phyloP scores from a whole-genome alignment of 495 filamentous ascomycete species.

The Aspergillus coremiiformis region DNA sequence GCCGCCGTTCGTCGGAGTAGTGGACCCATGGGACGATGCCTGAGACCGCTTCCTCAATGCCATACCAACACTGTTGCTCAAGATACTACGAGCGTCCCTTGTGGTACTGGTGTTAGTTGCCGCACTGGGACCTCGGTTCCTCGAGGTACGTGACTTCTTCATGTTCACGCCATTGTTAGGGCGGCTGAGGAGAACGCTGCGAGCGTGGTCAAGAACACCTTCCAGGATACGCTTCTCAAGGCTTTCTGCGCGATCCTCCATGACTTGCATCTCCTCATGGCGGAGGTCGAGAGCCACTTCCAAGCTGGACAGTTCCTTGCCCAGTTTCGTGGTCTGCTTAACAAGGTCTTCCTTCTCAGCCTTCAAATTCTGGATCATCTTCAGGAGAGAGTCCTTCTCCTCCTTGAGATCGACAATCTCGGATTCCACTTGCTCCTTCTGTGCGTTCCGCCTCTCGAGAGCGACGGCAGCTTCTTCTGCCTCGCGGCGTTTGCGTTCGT shows the following conservation, averaged over 20 bases:
- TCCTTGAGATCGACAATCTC: constrained; percentile 57
- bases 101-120: constrained; percentile 34
- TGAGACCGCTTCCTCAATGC: constrained; percentile 44
- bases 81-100: constrained; percentile 33
- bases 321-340: constrained; percentile 65
- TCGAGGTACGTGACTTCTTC: constrained; percentile 59
- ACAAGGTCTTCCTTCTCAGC: constrained; percentile 64
- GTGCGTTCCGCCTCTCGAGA: constrained; percentile 67
- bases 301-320: constrained; percentile 75
- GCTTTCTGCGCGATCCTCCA: constrained; percentile 79
- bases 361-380: constrained; percentile 50
- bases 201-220: constrained; percentile 90
- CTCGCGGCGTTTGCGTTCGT: constrained; percentile 69
- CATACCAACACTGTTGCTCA: constrained; percentile 46
- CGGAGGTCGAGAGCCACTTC: constrained; percentile 84
- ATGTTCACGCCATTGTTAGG: constrained; percentile 54
- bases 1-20: constrained; percentile 42
- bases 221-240: constrained; percentile 90
- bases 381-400: constrained; percentile 56
- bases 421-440: constrained; percentile 71
- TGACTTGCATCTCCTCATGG: constrained; percentile 79
- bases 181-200: constrained; percentile 65
- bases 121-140: constrained; percentile 35
- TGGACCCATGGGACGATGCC: constrained; percentile 37
- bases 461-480: constrained; percentile 76